Conservation (phyloP, 306 rosid species). For the Inga oerstediana region DNA sequence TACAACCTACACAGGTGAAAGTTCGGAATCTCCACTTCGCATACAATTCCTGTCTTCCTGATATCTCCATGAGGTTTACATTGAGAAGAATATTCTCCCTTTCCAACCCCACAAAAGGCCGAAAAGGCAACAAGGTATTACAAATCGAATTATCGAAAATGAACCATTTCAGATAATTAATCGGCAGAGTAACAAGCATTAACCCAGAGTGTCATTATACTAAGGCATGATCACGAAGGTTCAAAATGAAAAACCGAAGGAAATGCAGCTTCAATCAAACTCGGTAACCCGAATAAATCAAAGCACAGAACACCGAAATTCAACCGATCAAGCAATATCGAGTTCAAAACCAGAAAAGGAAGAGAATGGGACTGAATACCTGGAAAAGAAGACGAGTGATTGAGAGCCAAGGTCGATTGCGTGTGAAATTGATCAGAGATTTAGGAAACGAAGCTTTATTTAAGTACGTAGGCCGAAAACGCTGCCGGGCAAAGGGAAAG, state of each 20-base stretch:
- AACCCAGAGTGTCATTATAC: neutral
- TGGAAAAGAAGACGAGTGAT: neutral
- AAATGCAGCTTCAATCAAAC: constrained; percentile 12
- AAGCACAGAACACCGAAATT: neutral
- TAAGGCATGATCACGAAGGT: neutral
- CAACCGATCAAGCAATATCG: neutral
- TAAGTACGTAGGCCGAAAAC: neutral
- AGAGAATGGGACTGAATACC: neutral
- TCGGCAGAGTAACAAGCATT: neutral
- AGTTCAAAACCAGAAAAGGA: neutral
- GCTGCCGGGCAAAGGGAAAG: neutral
- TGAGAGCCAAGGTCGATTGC: neutral
- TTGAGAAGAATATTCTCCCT: neutral
- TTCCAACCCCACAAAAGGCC: neutral
- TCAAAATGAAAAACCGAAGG: neutral
- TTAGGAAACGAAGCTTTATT: neutral
- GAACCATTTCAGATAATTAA: neutral
- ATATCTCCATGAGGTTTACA: neutral
- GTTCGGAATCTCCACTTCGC: neutral
- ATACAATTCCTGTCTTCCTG: neutral
- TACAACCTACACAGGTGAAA: neutral
- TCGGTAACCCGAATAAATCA: neutral
- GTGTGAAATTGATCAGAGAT: neutral
- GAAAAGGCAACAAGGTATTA: neutral
- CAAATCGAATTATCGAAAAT: neutral